Conservation (phyloP, 768 basidiomycete species). For the Gloeostereum incarnatum region DNA sequence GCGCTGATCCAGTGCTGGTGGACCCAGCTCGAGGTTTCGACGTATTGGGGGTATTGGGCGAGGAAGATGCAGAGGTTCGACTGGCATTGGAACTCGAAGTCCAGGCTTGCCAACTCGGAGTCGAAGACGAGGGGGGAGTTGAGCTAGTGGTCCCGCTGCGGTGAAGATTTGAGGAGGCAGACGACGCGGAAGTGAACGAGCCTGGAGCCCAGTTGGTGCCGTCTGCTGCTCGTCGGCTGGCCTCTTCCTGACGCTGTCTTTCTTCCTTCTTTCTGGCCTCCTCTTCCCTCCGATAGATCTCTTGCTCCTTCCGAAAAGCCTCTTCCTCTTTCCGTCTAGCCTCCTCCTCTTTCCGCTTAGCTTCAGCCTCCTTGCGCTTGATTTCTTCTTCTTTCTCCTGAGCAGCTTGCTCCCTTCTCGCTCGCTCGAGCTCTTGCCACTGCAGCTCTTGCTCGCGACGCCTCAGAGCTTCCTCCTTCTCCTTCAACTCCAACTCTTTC, state of each 20-base stretch:
- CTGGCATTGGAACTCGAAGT: constrained; percentile 17
- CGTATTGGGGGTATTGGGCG: too few relatives aligned
- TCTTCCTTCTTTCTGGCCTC: constrained; percentile 15
- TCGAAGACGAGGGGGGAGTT: constrained; percentile 15
- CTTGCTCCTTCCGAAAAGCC: constrained; percentile 13
- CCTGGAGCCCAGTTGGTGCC: constrained; percentile 31
- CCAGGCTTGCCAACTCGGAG: constrained; percentile 16
- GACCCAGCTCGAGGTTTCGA: too few relatives aligned
- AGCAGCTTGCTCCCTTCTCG: constrained; percentile 16
- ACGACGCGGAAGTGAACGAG: constrained; percentile 15
- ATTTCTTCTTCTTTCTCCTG: constrained; percentile 18
- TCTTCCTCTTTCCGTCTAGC: constrained; percentile 4
- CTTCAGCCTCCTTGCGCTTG: constrained; percentile 11
- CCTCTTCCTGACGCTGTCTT: constrained; percentile 16
- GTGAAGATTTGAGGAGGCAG: constrained; percentile 10
- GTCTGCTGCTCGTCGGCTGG: constrained; percentile 16
- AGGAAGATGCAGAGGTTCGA: constrained; percentile 7
- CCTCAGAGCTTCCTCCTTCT: too few relatives aligned
- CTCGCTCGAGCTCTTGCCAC: too few relatives aligned
- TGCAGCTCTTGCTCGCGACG: too few relatives aligned
- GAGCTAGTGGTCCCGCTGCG: constrained; percentile 15
- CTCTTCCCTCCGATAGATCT: constrained; percentile 23
- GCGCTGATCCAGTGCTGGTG: neutral
- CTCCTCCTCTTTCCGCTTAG: constrained; percentile 12
- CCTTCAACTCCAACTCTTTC: too few relatives aligned